phyloP scores from a whole-genome alignment of 306 rosid genomes.

The Astragalus membranaceus region DNA sequence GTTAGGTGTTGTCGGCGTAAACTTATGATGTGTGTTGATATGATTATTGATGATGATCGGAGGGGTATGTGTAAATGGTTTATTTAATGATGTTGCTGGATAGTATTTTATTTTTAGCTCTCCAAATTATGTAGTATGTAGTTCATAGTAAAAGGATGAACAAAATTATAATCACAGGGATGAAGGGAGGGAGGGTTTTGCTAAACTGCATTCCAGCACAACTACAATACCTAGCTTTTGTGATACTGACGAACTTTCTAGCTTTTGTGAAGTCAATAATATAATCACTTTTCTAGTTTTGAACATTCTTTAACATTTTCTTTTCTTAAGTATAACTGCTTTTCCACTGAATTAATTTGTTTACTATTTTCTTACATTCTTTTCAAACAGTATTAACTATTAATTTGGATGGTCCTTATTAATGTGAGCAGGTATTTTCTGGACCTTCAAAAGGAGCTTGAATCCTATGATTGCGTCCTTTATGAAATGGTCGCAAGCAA shows the following conservation, averaged over 20 bases:
- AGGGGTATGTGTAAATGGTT: background rate
- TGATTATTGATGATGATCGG: background rate
- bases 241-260: background rate
- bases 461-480: constrained; percentile 79
- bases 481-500: constrained; percentile 96
- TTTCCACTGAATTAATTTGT: background rate
- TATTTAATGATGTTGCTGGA: background rate
- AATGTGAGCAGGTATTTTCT: constrained; percentile 61
- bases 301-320: background rate
- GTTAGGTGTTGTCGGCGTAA: background rate
- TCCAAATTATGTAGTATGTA: background rate
- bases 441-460: constrained; percentile 81
- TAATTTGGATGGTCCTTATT: constrained; percentile 3
- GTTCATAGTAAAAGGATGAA: background rate
- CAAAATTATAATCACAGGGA: background rate
- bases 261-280: constrained; percentile 10
- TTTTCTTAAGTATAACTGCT: background rate
- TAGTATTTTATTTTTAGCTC: background rate
- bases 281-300: constrained; percentile 5
- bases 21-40: background rate
- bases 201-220: background rate
- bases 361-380: background rate
- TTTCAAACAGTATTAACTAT: background rate
- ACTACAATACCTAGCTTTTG: background rate
- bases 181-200: background rate